Percentiles rank a stretch among this genome's conserved stretches.
Evolutionary conservation across 805 yeast species (phyloP).

Genomic region (Hanseniaspora lachancei): DNA sequence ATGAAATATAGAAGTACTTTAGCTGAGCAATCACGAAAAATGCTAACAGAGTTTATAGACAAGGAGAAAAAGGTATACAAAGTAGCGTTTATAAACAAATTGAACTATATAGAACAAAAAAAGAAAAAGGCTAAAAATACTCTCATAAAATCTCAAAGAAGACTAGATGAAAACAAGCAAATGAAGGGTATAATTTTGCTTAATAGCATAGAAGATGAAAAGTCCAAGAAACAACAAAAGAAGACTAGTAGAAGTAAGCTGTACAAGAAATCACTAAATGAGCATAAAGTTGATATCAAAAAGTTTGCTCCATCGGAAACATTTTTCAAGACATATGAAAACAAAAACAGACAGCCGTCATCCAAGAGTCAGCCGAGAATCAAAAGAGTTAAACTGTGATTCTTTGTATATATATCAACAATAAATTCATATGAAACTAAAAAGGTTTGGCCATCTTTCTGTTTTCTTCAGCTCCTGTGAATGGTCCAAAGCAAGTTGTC

Average conservation of each 20-base stretch:
- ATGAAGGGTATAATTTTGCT: slow-evolving; percentile 13
- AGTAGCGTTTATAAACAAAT: neutral
- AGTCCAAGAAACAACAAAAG: slow-evolving; percentile 21
- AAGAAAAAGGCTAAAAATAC: neutral
- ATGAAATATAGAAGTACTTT: neutral
- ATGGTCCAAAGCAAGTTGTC: slow-evolving; percentile 81
- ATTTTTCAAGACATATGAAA: slow-evolving; percentile 24
- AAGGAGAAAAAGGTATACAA: neutral
- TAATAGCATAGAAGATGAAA: slow-evolving; percentile 17
- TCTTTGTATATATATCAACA: slow-evolving; percentile 48
- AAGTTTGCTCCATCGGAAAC: slow-evolving; percentile 19
- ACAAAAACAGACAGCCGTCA: slow-evolving; percentile 26
- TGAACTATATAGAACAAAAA: neutral
- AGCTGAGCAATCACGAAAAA: neutral
- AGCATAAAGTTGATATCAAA: slow-evolving; percentile 13
- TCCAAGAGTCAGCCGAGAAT: slow-evolving; percentile 24
- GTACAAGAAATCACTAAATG: slow-evolving; percentile 26
- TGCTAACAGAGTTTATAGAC: neutral
- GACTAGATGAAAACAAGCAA: neutral
- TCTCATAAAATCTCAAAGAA: neutral
- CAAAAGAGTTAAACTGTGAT: slow-evolving; percentile 24
- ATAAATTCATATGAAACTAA: slow-evolving; percentile 47
- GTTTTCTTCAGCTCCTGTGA: slow-evolving; percentile 58
- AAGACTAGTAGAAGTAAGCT: slow-evolving; percentile 29
- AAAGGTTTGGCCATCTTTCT: slow-evolving; percentile 91